Evolutionary conservation across 2,329 filamentous ascomycete species (phyloP), one percentile per base, ranked within the genome.

Genomic region (Nemania sp.): DNA sequence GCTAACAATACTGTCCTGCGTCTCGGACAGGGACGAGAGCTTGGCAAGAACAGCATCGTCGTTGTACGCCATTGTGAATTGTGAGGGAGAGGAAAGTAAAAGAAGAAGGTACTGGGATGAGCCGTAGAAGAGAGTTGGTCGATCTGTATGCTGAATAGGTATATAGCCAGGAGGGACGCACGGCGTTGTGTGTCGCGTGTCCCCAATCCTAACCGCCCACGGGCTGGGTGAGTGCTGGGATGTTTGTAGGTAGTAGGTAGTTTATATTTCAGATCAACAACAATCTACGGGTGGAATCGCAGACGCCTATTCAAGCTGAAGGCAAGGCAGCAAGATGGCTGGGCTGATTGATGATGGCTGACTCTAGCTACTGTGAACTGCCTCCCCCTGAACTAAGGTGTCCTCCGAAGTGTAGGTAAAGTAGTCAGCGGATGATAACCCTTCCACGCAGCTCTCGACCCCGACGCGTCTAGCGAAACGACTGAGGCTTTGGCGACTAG

Each of bases 21-120:
- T 96, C 78, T 99, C 96, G 77, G 97, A 97, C 64, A 99, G 85
- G 43, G 92, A 91, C 34, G 93, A 96, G 55, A 99, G 88, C 80
- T 97, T 97, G 55, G 94, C 92, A 75, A 93, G 87, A 57, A 99
- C 92, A 48, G 92, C 91, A 79, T 99, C 95, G 77, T 98, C 93
- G 67, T 90, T 95, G 79, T 97, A 98, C 47, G 95, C 89, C 94
- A 99, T 97, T 62, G 60, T 76, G 58, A 58, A 17, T n/a, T 42
- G 17, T 11, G 25, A 4, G 25, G 25, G 46, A 20, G 54, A 46
- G 50, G 29, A 35, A 48, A 53, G 51, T 37, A 15, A 47, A 43
- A 35, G 13, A 4, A 29, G 25, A 29, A 29, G 25, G 25, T 29
- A 29, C 25, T 29, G 25, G 25, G 4, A 29, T 7, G 7, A 29